phyloP scores from a whole-genome alignment of 495 filamentous ascomycete genomes.

The Penicillium steckii region DNA sequence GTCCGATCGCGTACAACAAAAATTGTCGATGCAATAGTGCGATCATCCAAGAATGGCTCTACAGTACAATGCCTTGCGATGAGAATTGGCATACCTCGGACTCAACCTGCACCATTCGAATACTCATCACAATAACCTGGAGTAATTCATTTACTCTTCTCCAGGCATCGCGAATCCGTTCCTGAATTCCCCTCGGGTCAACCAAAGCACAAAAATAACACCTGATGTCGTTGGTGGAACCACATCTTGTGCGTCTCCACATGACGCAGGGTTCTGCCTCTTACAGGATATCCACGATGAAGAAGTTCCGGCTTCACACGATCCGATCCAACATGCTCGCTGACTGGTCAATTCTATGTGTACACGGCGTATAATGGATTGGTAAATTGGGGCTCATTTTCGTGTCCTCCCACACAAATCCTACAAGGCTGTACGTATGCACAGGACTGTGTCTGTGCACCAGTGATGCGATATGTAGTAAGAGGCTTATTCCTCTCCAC shows the following conservation, averaged over 20 bases:
- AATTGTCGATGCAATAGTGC: constrained; percentile 1
- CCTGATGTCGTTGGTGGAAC: constrained; percentile 10
- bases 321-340: constrained; percentile 19
- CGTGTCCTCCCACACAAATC: neutral
- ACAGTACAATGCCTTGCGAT: too few relatives aligned
- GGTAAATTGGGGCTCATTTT: neutral
- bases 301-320: constrained; percentile 2
- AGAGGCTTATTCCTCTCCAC: neutral
- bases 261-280: neutral
- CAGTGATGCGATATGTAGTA: neutral
- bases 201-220: constrained; percentile 16
- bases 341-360: neutral
- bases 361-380: neutral
- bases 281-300: constrained; percentile 3
- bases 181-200: constrained; percentile 5
- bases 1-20: constrained; percentile 9
- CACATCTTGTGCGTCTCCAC: constrained; percentile 3
- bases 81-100: too few relatives aligned
- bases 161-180: too few relatives aligned
- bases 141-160: too few relatives aligned
- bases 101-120: too few relatives aligned
- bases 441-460: neutral
- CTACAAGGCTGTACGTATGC: neutral
- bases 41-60: neutral
- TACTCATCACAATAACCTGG: too few relatives aligned